Percentiles rank a stretch among this genome's conserved stretches.
These are phyloP conservation scores for Pelargonium australe DNA, from an alignment of 441 rosid genomes.

Conservation along the genomic window DNA sequence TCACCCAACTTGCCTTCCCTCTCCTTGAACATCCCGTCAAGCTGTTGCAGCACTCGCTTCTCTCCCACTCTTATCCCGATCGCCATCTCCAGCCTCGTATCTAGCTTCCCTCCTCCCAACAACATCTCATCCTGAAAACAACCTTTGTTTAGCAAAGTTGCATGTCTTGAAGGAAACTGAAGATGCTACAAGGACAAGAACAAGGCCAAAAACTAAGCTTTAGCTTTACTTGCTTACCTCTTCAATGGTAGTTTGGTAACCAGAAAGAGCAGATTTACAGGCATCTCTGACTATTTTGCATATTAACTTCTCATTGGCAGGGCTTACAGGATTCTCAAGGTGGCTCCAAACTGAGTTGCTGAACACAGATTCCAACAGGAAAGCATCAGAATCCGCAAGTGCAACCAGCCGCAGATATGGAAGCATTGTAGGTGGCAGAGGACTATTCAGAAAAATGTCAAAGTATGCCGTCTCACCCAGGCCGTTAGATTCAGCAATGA, in stretches of 20 bases:
- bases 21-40: conserved; percentile 50
- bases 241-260: conserved; percentile 58
- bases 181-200: too few relatives aligned
- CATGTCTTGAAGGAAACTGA: too few relatives aligned
- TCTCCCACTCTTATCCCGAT: conserved; percentile 69
- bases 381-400: conserved; percentile 73
- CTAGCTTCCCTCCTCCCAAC: conserved; percentile 38
- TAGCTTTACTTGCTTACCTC: conserved; percentile 42
- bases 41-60: conserved; percentile 72
- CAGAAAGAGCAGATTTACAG: conserved; percentile 76
- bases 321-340: conserved; percentile 74
- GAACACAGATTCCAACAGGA: conserved; percentile 79
- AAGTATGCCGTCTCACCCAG: conserved; percentile 54
- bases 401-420: conserved; percentile 73
- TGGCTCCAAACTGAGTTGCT: conserved; percentile 79
- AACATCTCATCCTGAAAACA: conserved; percentile 63
- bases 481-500: conserved; percentile 71
- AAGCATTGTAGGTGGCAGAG: conserved; percentile 70
- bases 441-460: conserved; percentile 49
- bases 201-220: too few relatives aligned
- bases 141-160: not conserved
- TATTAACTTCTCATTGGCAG: conserved; percentile 70
- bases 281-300: conserved; percentile 71
- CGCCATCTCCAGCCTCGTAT: conserved; percentile 49
- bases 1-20: conserved; percentile 61